phyloP scores from a whole-genome alignment of 176 grass and related monocot species.

The Calamus simplicifolius region DNA sequence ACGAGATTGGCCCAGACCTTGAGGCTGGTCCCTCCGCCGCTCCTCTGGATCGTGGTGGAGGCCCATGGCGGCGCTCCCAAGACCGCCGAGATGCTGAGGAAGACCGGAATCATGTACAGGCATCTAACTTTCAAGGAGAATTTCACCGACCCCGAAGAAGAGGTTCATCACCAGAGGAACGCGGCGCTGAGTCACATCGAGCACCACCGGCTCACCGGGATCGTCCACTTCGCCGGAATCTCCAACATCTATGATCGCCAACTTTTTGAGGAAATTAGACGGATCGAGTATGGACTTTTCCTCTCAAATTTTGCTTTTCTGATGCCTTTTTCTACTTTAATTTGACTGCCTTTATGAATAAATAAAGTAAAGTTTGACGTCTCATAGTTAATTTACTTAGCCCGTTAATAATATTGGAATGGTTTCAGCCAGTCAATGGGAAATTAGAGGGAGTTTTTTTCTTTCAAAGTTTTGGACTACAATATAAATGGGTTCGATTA shows the following conservation, averaged over 20 bases:
- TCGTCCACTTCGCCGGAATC: slow-evolving; percentile 40
- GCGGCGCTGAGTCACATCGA: slow-evolving; percentile 43
- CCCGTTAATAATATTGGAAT: neutral
- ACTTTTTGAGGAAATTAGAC: slow-evolving; percentile 79
- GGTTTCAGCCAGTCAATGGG: neutral
- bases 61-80: slow-evolving; percentile 8
- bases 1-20: slow-evolving; percentile 41
- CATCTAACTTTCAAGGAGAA: slow-evolving; percentile 36
- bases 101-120: slow-evolving; percentile 47
- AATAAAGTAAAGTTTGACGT: neutral
- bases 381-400: neutral
- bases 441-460: too few relatives aligned
- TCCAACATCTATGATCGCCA: slow-evolving; percentile 38
- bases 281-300: slow-evolving; percentile 52
- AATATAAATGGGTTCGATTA: too few relatives aligned
- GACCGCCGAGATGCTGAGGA: slow-evolving; percentile 24
- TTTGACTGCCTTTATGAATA: neutral
- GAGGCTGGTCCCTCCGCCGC: slow-evolving; percentile 32
- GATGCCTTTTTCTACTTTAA: neutral
- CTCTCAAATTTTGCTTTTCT: neutral
- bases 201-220: slow-evolving; percentile 33
- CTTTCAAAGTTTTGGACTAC: too few relatives aligned
- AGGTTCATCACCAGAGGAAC: slow-evolving; percentile 31
- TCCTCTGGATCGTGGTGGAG: slow-evolving; percentile 57
- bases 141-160: slow-evolving; percentile 6